phyloP scores from a whole-genome alignment of 805 yeast genomes.

The Suhomyces sp. region DNA sequence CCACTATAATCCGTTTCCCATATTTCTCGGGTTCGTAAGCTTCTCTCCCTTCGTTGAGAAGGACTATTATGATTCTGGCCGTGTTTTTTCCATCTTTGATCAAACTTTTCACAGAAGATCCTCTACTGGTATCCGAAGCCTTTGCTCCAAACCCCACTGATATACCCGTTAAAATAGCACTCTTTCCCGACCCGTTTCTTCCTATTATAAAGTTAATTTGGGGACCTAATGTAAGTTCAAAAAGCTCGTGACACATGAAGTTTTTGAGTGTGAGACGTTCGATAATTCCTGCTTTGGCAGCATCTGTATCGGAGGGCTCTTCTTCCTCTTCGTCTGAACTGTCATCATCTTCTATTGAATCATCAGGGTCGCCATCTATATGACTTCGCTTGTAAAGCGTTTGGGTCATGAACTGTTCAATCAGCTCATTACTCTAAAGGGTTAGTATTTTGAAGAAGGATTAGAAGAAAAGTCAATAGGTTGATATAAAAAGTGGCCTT shows the following conservation, averaged over 20 bases:
- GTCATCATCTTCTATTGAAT: conserved; percentile 15
- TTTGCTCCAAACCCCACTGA: conserved; percentile 86
- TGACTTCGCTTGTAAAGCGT: conserved; percentile 6
- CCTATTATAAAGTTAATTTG: conserved; percentile 86
- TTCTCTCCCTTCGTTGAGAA: conserved; percentile 65
- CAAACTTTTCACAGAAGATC: conserved; percentile 63
- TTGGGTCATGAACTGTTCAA: conserved; percentile 13
- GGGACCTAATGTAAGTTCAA: conserved; percentile 73
- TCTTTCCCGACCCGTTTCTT: conserved; percentile 87
- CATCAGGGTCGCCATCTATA: conserved; percentile 10
- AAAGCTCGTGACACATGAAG: conserved; percentile 88
- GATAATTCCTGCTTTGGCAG: conserved; percentile 64
- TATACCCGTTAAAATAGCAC: conserved; percentile 84
- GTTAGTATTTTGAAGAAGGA: not conserved
- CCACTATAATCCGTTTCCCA: conserved; percentile 70
- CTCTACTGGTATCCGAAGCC: conserved; percentile 86
- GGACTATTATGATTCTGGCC: conserved; percentile 64
- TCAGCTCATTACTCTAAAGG: conserved; percentile 7
- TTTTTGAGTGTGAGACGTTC: conserved; percentile 61
- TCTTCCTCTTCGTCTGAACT: conserved; percentile 18
- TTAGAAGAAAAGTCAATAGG: not conserved
- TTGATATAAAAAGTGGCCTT: not conserved
- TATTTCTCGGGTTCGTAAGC: conserved; percentile 62
- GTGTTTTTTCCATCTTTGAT: conserved; percentile 73
- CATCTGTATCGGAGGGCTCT: conserved; percentile 13